Base-by-base conservation (phyloP, 2,329 filamentous ascomycete genomes). In the Hymenoscyphus linearis region DNA sequence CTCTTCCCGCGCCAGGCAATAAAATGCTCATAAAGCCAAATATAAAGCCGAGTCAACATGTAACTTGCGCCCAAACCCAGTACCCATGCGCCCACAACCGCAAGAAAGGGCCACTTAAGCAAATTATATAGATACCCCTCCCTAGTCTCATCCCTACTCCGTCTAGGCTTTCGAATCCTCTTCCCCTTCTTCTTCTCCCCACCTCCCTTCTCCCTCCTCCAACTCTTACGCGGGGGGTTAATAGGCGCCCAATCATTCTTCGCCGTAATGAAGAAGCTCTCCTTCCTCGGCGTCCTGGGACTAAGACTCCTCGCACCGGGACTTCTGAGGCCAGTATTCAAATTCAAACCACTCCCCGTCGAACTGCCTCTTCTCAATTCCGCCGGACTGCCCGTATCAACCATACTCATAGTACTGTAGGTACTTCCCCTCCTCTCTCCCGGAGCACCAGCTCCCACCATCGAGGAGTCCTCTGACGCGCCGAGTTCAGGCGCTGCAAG, bases 231-330 rank as follows among this genome's bases (percentile, higher is more conserved):
- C 34, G 56, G 64, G 31, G 79, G 68, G 68, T 89, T 87, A 13
- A 98, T 85, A 0, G 95, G 95, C 16, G 90, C 87, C 95, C 95
- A 99, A 78, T 99, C 95, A 74, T 96, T 96, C 72, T 96, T 85
- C 47, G 95, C 93, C 3, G 91, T 90, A 69, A 98, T 91, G 73
- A 93, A 92, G 31, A 73, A 55, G 47, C 65, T 69, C 40, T 67
- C 62, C 44, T 66, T 57, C 18, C 64, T 68, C 34, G 52, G 34
- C 14, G 52, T 35, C 52, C 52, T 35, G 16, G 52, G 34, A n/a
- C n/a, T 18, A 6, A 44, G 16, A 34, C 25, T 35, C 14, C 36
- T 26, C 22, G 47, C 6, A 25, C 35, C 27, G 12, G 55, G 36
- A n/a, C 55, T 57, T 3, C 35, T 27, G 22, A 36, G 16, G 14